Evolutionary conservation across 164 flowering plant genomes (phyloP).

Genomic region (Piper betle): DNA sequence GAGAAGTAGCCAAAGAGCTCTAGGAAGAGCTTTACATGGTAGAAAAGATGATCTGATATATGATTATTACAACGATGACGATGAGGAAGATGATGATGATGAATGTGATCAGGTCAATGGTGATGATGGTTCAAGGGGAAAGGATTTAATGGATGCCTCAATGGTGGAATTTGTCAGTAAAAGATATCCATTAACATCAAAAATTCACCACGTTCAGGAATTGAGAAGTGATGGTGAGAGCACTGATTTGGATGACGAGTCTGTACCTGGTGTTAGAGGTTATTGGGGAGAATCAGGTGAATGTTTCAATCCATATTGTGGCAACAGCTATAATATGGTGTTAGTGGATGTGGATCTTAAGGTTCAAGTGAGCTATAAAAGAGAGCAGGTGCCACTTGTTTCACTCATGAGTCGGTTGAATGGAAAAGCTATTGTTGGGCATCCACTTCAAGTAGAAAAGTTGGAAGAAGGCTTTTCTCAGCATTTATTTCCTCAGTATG

Average conservation of each 20-base stretch:
- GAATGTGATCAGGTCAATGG: constrained; percentile 10
- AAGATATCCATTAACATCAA: constrained; percentile 19
- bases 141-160: constrained; percentile 14
- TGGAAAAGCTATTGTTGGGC: constrained; percentile 81
- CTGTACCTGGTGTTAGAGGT: constrained; percentile 26
- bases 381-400: constrained; percentile 68
- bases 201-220: constrained; percentile 17
- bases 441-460: constrained; percentile 57
- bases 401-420: constrained; percentile 67
- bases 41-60: constrained; percentile 16
- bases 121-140: constrained; percentile 17
- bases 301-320: constrained; percentile 29
- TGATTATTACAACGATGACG: constrained; percentile 7
- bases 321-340: constrained; percentile 23
- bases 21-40: constrained; percentile 13
- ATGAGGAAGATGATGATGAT: constrained; percentile 16
- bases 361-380: constrained; percentile 54
- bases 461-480: constrained; percentile 46
- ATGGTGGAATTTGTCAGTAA: constrained; percentile 15
- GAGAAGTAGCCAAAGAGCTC: constrained; percentile 11
- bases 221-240: constrained; percentile 10
- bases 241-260: constrained; percentile 30
- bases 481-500: constrained; percentile 2
- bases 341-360: constrained; percentile 66
- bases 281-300: constrained; percentile 39